Evolutionary conservation across 441 rosid genomes (phyloP), one percentile per base, ranked within the genome.

Genomic region (Eruca vesicaria): DNA sequence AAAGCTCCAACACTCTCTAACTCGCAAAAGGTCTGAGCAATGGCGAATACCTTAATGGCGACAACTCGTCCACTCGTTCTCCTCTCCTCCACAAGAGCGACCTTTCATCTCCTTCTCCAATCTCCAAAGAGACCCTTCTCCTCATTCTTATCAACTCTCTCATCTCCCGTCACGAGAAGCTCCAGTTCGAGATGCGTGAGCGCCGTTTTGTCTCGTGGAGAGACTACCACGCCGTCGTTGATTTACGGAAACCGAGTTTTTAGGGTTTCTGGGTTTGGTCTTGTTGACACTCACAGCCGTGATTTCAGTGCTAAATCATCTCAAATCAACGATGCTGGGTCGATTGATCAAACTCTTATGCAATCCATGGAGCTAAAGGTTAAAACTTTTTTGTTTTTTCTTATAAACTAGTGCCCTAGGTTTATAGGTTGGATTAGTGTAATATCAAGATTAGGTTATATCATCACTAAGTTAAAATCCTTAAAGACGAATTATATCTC

Each of bases 311-410:
- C 78, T 3, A 80, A 80, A 81, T 89, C 95, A 32, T 81, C 96
- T 45, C 79, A 89, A 33, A 87, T 90, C 69, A 94, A 86, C 61
- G 95, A 88, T 72, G 83, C 95, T 73, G 97, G 97, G 18, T 90
- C 97, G 53, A 83, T 92, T 65, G 94, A 90, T 82, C 85, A 84
- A 52, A 87, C 96, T 63, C 91, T 90, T 73, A 90, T 94, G 87
- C 88, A 84, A 75, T 88, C 97, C 59, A 94, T 92, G 98, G 91
- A 87, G 83, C 81, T 69, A 63, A 94, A 91, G 91, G 98, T 89
- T 36, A 0, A 3, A 21, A 50, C 15, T 35, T 45, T 71, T 33
- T 2, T 61, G 0, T 8, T 63, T 41, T 8, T 63, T 41, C 14
- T 61, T 53, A 65, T 36, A 0, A 10, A 1, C 69, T 9, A 26